phyloP scores from a whole-genome alignment of 768 basidiomycete genomes.

The Boletus edulis region DNA sequence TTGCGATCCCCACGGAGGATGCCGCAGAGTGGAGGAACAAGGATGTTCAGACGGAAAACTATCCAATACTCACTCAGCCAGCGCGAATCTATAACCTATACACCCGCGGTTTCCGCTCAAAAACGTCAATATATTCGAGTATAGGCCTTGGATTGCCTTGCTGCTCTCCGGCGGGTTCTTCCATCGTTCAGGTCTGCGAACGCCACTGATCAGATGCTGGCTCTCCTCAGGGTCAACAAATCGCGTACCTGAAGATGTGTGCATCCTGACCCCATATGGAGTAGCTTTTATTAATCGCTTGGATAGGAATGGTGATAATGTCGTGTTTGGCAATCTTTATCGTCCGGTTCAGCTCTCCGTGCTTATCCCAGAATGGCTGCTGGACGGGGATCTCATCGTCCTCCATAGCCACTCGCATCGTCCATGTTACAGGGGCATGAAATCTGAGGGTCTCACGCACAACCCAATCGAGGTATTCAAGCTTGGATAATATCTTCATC shows the following conservation, averaged over 20 bases:
- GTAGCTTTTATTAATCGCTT: constrained; percentile 53
- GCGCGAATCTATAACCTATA: constrained; percentile 60
- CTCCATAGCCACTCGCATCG: constrained; percentile 51
- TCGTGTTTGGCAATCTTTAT: constrained; percentile 48
- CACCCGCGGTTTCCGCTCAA: constrained; percentile 58
- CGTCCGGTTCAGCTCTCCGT: constrained; percentile 28
- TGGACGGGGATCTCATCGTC: constrained; percentile 53
- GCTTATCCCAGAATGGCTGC: constrained; percentile 31
- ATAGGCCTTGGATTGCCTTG: constrained; percentile 48
- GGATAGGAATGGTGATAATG: constrained; percentile 57
- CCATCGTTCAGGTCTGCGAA: constrained; percentile 54
- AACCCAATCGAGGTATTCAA: constrained; percentile 60
- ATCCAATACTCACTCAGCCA: constrained; percentile 51
- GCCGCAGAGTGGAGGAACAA: constrained; percentile 7
- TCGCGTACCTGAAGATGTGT: constrained; percentile 50
- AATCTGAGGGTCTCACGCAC: constrained; percentile 57
- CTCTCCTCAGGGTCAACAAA: constrained; percentile 19
- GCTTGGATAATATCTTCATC: constrained; percentile 38
- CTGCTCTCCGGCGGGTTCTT: constrained; percentile 35
- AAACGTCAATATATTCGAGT: constrained; percentile 54
- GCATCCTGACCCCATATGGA: constrained; percentile 68
- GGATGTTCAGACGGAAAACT: not conserved
- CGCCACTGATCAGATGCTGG: constrained; percentile 20
- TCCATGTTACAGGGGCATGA: constrained; percentile 55
- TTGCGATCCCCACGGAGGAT: constrained; percentile 7